A percentile compares a stretch with the other conserved stretches of the same genome.
Conservation (phyloP, 2,329 filamentous ascomycete genomes). For the Ophiocordyceps unilateralis region DNA sequence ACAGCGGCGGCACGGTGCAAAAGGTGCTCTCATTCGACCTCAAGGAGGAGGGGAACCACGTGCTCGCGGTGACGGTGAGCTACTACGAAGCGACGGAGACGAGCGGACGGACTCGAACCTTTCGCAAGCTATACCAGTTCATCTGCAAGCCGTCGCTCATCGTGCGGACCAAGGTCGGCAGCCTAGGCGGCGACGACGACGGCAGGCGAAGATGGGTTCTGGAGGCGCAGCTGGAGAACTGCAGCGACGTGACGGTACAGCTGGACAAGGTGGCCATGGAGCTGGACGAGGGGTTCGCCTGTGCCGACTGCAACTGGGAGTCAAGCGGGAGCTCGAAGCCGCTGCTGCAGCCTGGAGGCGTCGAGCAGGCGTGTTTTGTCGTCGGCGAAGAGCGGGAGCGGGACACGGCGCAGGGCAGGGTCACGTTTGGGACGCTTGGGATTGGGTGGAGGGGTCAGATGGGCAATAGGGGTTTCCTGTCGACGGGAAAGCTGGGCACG, state of each 20-base stretch:
- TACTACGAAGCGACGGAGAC: constrained; percentile 76
- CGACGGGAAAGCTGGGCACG: constrained; percentile 63
- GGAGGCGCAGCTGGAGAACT: constrained; percentile 92
- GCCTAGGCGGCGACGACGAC: constrained; percentile 22
- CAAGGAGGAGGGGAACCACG: constrained; percentile 86
- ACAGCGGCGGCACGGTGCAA: constrained; percentile 54
- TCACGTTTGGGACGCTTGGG: constrained; percentile 63
- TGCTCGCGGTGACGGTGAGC: constrained; percentile 80
- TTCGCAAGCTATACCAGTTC: constrained; percentile 93
- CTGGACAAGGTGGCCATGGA: constrained; percentile 50
- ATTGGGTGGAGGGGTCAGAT: constrained; percentile 82
- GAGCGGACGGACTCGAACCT: constrained; percentile 59
- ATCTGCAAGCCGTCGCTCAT: constrained; percentile 79
- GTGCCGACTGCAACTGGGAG: constrained; percentile 41
- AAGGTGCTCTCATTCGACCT: constrained; percentile 72
- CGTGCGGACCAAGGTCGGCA: constrained; percentile 75
- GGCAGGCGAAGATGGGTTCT: constrained; percentile 45
- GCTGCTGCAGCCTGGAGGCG: constrained; percentile 43
- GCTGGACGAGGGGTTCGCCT: constrained; percentile 30
- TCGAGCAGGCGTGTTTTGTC: constrained; percentile 49
- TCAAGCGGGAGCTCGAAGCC: constrained; percentile 25
- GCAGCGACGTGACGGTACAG: constrained; percentile 66
- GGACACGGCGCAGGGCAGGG: constrained; percentile 28
- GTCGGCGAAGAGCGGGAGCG: constrained; percentile 28
- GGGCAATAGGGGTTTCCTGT: constrained; percentile 76